These are phyloP conservation scores for Daedalea quercina DNA, from an alignment of 768 basidiomycete genomes.

Conservation along the genomic window DNA sequence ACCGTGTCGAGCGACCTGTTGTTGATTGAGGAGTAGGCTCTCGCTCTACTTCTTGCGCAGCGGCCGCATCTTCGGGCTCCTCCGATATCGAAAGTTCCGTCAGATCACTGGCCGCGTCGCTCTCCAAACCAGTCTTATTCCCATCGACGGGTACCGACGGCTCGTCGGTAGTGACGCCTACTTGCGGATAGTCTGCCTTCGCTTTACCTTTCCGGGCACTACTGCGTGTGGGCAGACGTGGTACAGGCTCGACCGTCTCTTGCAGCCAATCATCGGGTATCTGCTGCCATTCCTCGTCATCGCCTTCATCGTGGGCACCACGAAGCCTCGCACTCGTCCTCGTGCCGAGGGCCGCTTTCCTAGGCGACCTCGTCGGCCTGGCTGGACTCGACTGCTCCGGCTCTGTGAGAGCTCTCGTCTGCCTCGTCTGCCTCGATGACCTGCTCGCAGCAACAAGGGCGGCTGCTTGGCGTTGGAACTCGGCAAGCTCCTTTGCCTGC, in stretches of 20 bases:
- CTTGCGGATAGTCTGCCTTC: slow-evolving; percentile 13
- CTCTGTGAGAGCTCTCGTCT: slow-evolving; percentile 5
- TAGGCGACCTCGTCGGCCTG: slow-evolving; percentile 6
- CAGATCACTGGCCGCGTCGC: slow-evolving; percentile 67
- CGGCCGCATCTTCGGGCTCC: slow-evolving; percentile 15
- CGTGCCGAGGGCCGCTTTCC: slow-evolving; percentile 37
- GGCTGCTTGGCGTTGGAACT: slow-evolving; percentile 48
- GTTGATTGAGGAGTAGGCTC: not conserved
- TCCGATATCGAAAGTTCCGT: slow-evolving; percentile 58
- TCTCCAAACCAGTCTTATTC: slow-evolving; percentile 49
- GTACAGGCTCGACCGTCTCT: slow-evolving; percentile 6
- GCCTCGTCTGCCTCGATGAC: slow-evolving; percentile 13
- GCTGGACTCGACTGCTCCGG: slow-evolving; percentile 7
- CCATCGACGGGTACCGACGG: slow-evolving; percentile 1
- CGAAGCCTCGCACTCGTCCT: slow-evolving; percentile 57
- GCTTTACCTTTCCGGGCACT: slow-evolving; percentile 10
- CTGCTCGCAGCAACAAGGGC: slow-evolving; percentile 10
- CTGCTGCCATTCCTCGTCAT: slow-evolving; percentile 67
- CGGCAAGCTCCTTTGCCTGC: slow-evolving; percentile 63
- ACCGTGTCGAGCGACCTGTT: not conserved
- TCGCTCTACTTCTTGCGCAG: slow-evolving; percentile 1
- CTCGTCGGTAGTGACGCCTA: slow-evolving; percentile 7
- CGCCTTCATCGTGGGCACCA: slow-evolving; percentile 36
- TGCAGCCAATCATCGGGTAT: slow-evolving; percentile 72
- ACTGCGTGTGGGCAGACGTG: slow-evolving; percentile 1